Percentiles rank a stretch among this genome's conserved stretches.
These are phyloP conservation scores for Xylariaceae sp. DNA, from an alignment of 2,329 filamentous ascomycete species.

Conservation along the genomic window DNA sequence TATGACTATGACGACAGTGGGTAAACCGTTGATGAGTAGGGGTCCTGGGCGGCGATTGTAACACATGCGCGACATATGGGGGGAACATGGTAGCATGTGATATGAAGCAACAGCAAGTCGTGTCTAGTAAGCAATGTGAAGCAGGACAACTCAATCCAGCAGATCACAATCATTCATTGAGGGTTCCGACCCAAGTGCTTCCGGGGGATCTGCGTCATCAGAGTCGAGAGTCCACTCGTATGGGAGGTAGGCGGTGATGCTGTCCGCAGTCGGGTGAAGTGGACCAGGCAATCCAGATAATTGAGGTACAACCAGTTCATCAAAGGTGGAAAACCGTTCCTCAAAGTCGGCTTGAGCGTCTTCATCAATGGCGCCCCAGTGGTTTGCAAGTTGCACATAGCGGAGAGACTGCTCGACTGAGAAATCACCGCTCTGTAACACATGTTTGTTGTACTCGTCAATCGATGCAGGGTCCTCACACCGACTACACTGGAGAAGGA, in stretches of 20 bases:
- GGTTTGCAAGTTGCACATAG: slow-evolving; percentile 21
- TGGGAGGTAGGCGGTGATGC: slow-evolving; percentile 22
- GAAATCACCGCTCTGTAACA: slow-evolving; percentile 23
- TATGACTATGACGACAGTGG: slow-evolving; percentile 3
- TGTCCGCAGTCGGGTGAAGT: slow-evolving; percentile 14
- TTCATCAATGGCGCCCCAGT: slow-evolving; percentile 22
- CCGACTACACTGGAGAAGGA: slow-evolving; percentile 29
- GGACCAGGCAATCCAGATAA: neutral
- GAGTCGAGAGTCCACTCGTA: slow-evolving; percentile 17
- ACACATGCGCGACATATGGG: neutral
- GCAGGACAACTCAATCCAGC: slow-evolving; percentile 7
- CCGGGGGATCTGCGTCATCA: slow-evolving; percentile 27
- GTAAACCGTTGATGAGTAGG: neutral
- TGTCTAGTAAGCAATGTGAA: slow-evolving; percentile 2
- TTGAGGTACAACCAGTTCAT: slow-evolving; percentile 8
- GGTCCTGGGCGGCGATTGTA: neutral
- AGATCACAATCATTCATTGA: slow-evolving; percentile 18
- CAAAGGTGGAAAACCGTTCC: slow-evolving; percentile 21
- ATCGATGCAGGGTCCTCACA: slow-evolving; percentile 30
- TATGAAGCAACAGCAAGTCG: neutral
- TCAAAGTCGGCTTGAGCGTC: slow-evolving; percentile 20
- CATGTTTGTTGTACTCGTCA: slow-evolving; percentile 28
- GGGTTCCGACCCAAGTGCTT: slow-evolving; percentile 27
- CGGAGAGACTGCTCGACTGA: slow-evolving; percentile 19
- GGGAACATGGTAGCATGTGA: neutral